Evolutionary conservation across 2,329 filamentous ascomycete species (phyloP).

Genomic region (Phialophora tarda): DNA sequence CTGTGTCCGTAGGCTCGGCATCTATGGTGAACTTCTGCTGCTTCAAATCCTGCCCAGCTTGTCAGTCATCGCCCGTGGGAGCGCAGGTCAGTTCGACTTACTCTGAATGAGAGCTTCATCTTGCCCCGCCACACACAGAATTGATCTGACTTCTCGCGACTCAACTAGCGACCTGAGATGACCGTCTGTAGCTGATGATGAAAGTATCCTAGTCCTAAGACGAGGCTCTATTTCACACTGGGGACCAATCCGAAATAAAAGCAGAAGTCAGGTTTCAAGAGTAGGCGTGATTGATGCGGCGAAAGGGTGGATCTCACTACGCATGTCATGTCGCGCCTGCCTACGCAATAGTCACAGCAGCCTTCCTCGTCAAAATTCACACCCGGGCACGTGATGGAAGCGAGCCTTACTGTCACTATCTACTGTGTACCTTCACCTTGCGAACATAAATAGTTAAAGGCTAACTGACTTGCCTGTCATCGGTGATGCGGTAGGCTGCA

Average conservation of each 20-base stretch:
- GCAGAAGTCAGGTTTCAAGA: background rate
- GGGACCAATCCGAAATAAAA: background rate
- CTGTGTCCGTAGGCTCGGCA: conserved; percentile 87
- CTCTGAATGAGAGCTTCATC: conserved; percentile 77
- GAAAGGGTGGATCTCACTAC: conserved; percentile 1
- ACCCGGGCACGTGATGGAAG: background rate
- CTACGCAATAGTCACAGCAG: conserved; percentile 10
- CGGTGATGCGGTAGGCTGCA: background rate
- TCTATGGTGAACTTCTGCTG: conserved; percentile 98
- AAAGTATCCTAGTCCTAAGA: background rate
- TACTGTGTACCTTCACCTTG: background rate
- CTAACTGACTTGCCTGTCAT: background rate
- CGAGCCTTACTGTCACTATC: background rate
- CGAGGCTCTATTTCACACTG: background rate
- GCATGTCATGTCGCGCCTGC: conserved; percentile 8
- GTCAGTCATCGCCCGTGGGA: conserved; percentile 41
- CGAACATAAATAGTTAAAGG: too few species aligned
- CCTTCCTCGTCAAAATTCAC: background rate
- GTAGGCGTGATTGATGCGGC: conserved; percentile 14
- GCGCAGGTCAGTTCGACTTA: conserved; percentile 45
- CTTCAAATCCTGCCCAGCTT: conserved; percentile 78
- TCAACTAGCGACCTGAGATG: background rate
- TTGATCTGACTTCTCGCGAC: background rate
- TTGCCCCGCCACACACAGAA: conserved; percentile 46
- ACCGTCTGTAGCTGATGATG: background rate